Conservation (phyloP, 768 basidiomycete species). For the Collybia sordida region DNA sequence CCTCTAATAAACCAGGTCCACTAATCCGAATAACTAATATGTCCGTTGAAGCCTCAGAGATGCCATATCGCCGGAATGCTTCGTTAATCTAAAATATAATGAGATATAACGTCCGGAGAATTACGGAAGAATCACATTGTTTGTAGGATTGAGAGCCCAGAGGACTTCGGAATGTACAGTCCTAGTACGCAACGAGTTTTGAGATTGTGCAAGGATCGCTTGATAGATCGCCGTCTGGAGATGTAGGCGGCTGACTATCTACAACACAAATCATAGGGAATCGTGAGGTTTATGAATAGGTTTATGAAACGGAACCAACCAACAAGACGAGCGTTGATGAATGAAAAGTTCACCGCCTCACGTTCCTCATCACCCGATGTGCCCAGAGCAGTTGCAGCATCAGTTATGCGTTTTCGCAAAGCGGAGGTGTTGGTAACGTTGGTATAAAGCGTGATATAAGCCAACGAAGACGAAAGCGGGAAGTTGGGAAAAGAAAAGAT, state of each 20-base stretch:
- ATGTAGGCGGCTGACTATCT: conserved; percentile 84
- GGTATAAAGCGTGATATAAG: conserved; percentile 66
- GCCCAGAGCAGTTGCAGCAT: conserved; percentile 62
- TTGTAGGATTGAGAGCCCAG: conserved; percentile 83
- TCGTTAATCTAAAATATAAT: conserved; percentile 72
- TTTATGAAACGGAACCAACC: conserved; percentile 23
- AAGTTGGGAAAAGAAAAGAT: conserved; percentile 57
- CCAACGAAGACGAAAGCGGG: conserved; percentile 34
- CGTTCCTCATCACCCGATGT: conserved; percentile 65
- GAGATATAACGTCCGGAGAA: not conserved
- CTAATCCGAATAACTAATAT: conserved; percentile 74
- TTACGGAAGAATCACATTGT: conserved; percentile 43
- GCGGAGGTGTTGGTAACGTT: conserved; percentile 61
- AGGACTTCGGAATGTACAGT: conserved; percentile 91
- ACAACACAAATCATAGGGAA: conserved; percentile 6
- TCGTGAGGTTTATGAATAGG: not conserved
- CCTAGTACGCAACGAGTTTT: conserved; percentile 69
- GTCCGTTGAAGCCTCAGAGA: conserved; percentile 62
- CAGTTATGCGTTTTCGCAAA: conserved; percentile 66
- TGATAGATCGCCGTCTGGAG: conserved; percentile 84
- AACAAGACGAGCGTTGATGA: conserved; percentile 84
- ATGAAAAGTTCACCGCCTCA: conserved; percentile 84
- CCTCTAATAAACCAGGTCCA: conserved; percentile 28
- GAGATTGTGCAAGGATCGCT: conserved; percentile 67
- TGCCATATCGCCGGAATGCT: conserved; percentile 81